Evolutionary conservation across 2,329 filamentous ascomycete genomes (phyloP).

Genomic region (Aspergillaceae sp.): DNA sequence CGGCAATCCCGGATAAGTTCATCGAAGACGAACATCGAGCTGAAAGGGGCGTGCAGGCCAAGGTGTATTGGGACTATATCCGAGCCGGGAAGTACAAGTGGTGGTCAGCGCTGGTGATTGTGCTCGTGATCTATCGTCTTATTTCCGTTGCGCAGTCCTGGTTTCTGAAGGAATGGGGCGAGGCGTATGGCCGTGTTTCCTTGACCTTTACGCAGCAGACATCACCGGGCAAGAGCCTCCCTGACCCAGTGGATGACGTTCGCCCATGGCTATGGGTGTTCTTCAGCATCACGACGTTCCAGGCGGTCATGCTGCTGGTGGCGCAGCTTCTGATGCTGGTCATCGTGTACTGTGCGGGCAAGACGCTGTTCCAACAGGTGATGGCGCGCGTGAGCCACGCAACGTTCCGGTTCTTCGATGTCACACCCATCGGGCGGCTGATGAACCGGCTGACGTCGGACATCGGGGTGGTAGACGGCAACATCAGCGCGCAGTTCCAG

Average conservation of each 20-base stretch:
- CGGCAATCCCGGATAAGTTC: slow-evolving; percentile 62
- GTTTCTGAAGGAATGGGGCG: slow-evolving; percentile 82
- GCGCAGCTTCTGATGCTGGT: slow-evolving; percentile 61
- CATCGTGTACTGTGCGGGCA: slow-evolving; percentile 73
- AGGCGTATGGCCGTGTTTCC: slow-evolving; percentile 49
- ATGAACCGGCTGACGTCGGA: slow-evolving; percentile 92
- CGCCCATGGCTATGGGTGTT: slow-evolving; percentile 67
- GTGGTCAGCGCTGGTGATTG: slow-evolving; percentile 59
- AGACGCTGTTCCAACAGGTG: slow-evolving; percentile 63
- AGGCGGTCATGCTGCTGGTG: slow-evolving; percentile 52
- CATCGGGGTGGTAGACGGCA: slow-evolving; percentile 80
- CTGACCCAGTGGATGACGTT: slow-evolving; percentile 53
- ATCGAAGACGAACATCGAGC: slow-evolving; percentile 68
- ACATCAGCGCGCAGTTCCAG: slow-evolving; percentile 68
- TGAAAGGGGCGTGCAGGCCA: slow-evolving; percentile 64
- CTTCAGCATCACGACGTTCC: slow-evolving; percentile 53
- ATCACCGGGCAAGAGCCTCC: slow-evolving; percentile 2
- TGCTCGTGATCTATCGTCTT: slow-evolving; percentile 56
- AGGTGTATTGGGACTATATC: slow-evolving; percentile 78
- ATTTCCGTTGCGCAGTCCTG: slow-evolving; percentile 61
- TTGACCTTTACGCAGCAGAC: slow-evolving; percentile 1
- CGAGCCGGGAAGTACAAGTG: slow-evolving; percentile 66
- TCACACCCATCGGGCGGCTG: slow-evolving; percentile 76
- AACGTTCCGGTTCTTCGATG: slow-evolving; percentile 84
- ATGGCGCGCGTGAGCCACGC: slow-evolving; percentile 67